Evolutionary conservation across 352 stramenopile genomes (phyloP).

Genomic region (Phytophthora cryptogea): DNA sequence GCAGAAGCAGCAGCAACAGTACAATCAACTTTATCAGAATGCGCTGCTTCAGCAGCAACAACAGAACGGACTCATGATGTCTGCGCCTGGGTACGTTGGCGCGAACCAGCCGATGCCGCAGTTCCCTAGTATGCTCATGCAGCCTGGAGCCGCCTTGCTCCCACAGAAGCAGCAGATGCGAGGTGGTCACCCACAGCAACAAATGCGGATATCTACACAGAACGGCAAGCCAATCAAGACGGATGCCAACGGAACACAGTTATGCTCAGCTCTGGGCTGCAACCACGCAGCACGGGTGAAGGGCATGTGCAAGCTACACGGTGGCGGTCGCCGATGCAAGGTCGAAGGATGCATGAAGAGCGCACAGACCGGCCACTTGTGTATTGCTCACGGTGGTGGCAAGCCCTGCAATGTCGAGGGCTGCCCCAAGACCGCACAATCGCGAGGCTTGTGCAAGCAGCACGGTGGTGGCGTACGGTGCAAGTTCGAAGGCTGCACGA

Average conservation of each 20-base stretch:
- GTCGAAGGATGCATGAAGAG: constrained; percentile 90
- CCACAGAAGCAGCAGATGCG: constrained; percentile 47
- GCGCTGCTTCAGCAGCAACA: constrained; percentile 46
- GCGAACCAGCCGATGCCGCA: constrained; percentile 46
- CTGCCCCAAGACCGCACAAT: constrained; percentile 87
- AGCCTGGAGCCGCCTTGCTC: constrained; percentile 45
- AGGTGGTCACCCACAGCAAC: constrained; percentile 33
- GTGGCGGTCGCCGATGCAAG: constrained; percentile 80
- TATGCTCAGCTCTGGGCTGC: constrained; percentile 79
- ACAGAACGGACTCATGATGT: constrained; percentile 55
- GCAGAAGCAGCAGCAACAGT: constrained; percentile 59
- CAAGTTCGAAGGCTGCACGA: constrained; percentile 88
- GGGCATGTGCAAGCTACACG: constrained; percentile 88
- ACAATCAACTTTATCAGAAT: constrained; percentile 66
- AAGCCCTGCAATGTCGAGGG: constrained; percentile 87
- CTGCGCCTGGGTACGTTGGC: constrained; percentile 28
- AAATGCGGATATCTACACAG: constrained; percentile 50
- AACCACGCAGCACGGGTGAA: constrained; percentile 80
- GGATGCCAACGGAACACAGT: constrained; percentile 57
- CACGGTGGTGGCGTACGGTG: constrained; percentile 85
- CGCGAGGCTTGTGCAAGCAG: constrained; percentile 83
- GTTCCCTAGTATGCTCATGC: constrained; percentile 68
- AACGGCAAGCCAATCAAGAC: constrained; percentile 60
- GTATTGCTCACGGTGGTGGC: constrained; percentile 83
- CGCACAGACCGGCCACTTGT: constrained; percentile 83